phyloP scores from a whole-genome alignment of 768 basidiomycete genomes.

The Lentinula sp. region DNA sequence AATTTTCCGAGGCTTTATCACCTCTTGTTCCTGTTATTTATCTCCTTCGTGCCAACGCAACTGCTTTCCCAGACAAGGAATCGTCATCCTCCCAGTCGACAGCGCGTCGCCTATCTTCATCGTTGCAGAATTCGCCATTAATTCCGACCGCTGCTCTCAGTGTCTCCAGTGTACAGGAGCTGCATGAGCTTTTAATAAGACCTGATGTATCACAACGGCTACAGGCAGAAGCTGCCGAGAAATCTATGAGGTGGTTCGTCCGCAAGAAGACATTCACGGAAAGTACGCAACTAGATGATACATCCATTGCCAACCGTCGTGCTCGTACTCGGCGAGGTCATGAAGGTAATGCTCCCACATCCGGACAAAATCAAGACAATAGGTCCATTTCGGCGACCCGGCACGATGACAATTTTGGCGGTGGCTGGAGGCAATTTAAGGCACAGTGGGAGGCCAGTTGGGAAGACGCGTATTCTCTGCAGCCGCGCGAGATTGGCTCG shows the following conservation, averaged over 20 bases:
- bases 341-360: background rate
- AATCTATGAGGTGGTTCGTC: background rate
- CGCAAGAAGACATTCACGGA: background rate
- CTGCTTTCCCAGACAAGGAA: background rate
- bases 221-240: background rate
- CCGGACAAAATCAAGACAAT: background rate
- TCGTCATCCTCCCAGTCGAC: background rate
- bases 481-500: background rate
- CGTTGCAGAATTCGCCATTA: background rate
- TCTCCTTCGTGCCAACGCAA: background rate
- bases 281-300: background rate
- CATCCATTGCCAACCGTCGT: background rate
- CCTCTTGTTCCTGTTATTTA: background rate
- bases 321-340: background rate
- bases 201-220: background rate
- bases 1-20: background rate
- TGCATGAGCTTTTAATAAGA: background rate
- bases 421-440: constrained; percentile 3
- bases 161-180: background rate
- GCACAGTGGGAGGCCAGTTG: constrained; percentile 1
- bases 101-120: background rate
- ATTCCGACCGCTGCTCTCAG: background rate
- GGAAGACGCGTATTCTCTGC: background rate
- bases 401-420: background rate
- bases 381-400: background rate